Evolutionary conservation across 2,329 filamentous ascomycete genomes (phyloP).

Genomic region (Aspergillus carbonarius): DNA sequence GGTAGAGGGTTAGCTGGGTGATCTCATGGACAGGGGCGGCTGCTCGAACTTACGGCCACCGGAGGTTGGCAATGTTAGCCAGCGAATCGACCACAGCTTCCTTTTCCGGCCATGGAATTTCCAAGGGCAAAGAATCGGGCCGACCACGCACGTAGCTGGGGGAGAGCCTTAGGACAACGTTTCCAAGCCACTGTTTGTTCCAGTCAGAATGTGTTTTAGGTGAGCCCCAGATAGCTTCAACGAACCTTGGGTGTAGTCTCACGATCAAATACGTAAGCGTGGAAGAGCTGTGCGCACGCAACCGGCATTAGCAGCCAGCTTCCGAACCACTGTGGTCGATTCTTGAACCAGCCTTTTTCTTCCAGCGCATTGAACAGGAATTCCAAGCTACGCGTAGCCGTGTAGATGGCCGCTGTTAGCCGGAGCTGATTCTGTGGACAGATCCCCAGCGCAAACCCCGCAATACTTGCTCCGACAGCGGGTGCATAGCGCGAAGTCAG

Average conservation of each 20-base stretch:
- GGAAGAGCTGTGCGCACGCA: conserved; percentile 72
- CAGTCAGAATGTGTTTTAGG: conserved; percentile 1
- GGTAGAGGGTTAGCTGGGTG: background rate
- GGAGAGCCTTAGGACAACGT: conserved; percentile 69
- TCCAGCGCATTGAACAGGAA: conserved; percentile 83
- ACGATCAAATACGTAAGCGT: conserved; percentile 73
- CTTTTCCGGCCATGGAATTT: conserved; percentile 70
- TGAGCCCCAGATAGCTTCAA: conserved; percentile 22
- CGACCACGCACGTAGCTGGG: conserved; percentile 74
- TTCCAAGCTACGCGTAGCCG: conserved; percentile 77
- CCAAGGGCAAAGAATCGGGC: conserved; percentile 66
- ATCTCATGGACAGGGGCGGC: background rate
- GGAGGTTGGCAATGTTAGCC: conserved; percentile 74
- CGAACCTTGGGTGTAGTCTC: conserved; percentile 67
- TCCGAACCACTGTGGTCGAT: conserved; percentile 79
- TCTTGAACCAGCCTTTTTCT: conserved; percentile 65
- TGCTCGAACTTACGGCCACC: conserved; percentile 70
- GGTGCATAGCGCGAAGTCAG: conserved; percentile 83
- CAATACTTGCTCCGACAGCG: conserved; percentile 84
- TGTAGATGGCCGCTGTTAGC: conserved; percentile 77
- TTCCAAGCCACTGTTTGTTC: conserved; percentile 53
- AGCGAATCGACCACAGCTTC: conserved; percentile 78
- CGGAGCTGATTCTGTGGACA: conserved; percentile 71
- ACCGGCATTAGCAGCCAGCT: conserved; percentile 80
- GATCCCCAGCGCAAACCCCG: conserved; percentile 78